Percentiles rank a stretch among this genome's conserved stretches.
Evolutionary conservation across 164 flowering plant genomes (phyloP).

Genomic region (Hamamelis virginiana): DNA sequence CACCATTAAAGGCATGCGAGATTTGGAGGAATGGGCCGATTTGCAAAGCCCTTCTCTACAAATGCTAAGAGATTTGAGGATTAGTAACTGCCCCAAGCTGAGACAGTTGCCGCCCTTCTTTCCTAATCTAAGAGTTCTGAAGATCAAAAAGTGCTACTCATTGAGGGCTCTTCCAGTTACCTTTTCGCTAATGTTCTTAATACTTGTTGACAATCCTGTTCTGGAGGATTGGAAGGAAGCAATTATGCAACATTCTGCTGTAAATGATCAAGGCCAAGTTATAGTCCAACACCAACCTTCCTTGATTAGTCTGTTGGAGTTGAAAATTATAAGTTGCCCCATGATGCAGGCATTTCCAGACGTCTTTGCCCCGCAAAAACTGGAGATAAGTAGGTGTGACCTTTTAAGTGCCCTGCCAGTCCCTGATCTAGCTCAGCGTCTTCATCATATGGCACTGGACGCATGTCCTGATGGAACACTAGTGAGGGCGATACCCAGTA

Average conservation of each 20-base stretch:
- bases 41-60: background rate
- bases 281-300: background rate
- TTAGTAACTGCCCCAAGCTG: slow-evolving; percentile 21
- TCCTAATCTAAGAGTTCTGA: slow-evolving; percentile 6
- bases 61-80: slow-evolving; percentile 12
- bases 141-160: slow-evolving; percentile 18
- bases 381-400: slow-evolving; percentile 14
- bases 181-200: slow-evolving; percentile 6
- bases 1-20: slow-evolving; percentile 7
- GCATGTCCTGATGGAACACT: slow-evolving; percentile 8
- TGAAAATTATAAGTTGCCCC: slow-evolving; percentile 16
- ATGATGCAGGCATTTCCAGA: slow-evolving; percentile 4
- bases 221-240: slow-evolving; percentile 20
- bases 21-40: slow-evolving; percentile 13
- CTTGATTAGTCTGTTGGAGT: slow-evolving; percentile 1
- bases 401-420: slow-evolving; percentile 5
- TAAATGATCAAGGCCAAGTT: background rate
- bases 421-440: background rate
- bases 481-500: slow-evolving; percentile 8
- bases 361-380: slow-evolving; percentile 9
- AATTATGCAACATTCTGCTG: no score
- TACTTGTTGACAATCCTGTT: slow-evolving; percentile 19
- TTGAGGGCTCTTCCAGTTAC: slow-evolving; percentile 18
- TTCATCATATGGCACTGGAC: slow-evolving; percentile 9
- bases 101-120: slow-evolving; percentile 7